Evolutionary conservation across 1,284 basidiomycete species (phyloP), one percentile per base, ranked within the genome.

Genomic region (Boletus smithii): DNA sequence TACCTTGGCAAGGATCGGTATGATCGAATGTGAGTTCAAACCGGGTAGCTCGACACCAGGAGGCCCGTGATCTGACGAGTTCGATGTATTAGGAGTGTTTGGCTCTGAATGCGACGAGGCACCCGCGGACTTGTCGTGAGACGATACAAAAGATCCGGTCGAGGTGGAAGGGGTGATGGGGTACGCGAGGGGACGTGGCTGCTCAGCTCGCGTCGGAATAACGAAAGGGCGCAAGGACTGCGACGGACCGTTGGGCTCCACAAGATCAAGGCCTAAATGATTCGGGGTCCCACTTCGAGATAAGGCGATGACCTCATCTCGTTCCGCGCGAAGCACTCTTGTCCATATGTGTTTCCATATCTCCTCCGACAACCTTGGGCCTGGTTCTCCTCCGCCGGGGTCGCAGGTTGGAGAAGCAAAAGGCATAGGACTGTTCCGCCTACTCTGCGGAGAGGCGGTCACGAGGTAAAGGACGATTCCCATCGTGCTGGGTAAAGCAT

Each of bases 281-380:
- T 68, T 63, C 4, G 75, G 71, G 5, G 72, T 69, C 9, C 62
- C 62, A 50, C 67, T 71, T 44, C 62, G 68, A 27, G 74, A 70
- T 30, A 70, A 56, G 17, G 71, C 55, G 11, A 69, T 57, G 42
- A 63, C 54, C 22, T 83, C 77, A 20, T 87, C 81, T 42, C 75
- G 76, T 62, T 91, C 89, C 16, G 74, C 73, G 50, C 74, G 80
- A 30, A 85, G 63, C 9, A 89, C 81, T 40, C 84, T 78, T 30
- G 72, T 70, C 89, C 90, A 93, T 24, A 93, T 73, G 60, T 85
- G 79, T 58, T 76, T 81, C 90, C 90, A 93, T 35, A 90, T 83
- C 31, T 87, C 85, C 50, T 93, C 89, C 29, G 87, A 86, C 35
- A 93, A 73, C 36, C 88, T 72, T 16, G 87, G 85, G 13, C 89